Base-by-base conservation (phyloP, 2,329 filamentous ascomycete genomes). In the Phoma sp. region DNA sequence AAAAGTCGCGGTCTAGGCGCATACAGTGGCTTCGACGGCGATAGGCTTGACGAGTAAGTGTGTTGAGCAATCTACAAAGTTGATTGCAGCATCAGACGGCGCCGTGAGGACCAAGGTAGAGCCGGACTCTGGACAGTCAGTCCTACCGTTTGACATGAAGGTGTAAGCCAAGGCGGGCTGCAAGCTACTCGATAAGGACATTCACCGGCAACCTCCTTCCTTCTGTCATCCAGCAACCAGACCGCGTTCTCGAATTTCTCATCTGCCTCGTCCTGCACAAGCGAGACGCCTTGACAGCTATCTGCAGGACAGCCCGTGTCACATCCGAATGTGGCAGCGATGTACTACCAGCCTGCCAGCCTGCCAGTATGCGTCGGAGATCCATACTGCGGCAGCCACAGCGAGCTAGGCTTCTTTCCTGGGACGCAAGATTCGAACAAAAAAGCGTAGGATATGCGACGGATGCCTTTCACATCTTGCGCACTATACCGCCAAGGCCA, bases 291-390 rank as follows among this genome's bases (percentile, higher is more conserved):
- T 49, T 11, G 36, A 35, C 42, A 52, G 23, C n/a, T 24, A 11
- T 11, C 45, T 49, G 51, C 51, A 55, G 41, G 36, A 32, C 37
- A 38, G 5, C 24, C 42, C 18, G 46, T 50, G 46, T 55, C 29
- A 46, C 52, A 24, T 38, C 30, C 39, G 23, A 7, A 25, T 38
- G 27, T n/a, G 27, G 52, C 8, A 55, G 36, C n/a, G n/a, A 42
- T 50, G 25, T 42, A 23, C 37, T 41, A 23, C 24, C 36, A 33
- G 9, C 10, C 32, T 33, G 32, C 32, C 32, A n/a, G 32, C 10
- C 10, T 13, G 5, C 32, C 13, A 33, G 13, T 13, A 9, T 11
- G 4, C 10, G 13, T 11, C 32, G 1, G 10, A 33, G 10, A 13
- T 11, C 32, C 9, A 11, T 13, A 3, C 32, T 33, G 32, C 49